Percentiles rank a stretch among this genome's conserved stretches.
These are phyloP conservation scores for Leishmania tropica DNA, from an alignment of 208 protist genomes.

Conservation along the genomic window DNA sequence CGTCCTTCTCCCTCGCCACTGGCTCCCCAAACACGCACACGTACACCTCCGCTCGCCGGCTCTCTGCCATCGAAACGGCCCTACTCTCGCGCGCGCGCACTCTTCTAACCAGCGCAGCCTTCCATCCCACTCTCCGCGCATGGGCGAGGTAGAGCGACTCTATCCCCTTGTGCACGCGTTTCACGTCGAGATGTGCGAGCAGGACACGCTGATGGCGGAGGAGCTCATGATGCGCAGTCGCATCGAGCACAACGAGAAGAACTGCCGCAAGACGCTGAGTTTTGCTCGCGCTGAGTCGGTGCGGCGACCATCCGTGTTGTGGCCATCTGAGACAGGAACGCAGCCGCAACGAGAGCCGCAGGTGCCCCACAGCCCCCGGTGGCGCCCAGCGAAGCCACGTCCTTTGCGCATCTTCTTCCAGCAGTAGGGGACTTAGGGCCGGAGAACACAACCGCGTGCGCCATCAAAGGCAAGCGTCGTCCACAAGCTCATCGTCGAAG, in stretches of 20 bases:
- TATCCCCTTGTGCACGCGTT: slow-evolving; percentile 35
- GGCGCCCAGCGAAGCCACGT: neutral
- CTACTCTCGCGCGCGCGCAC: slow-evolving; percentile 19
- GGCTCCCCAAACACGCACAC: neutral
- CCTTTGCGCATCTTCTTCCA: slow-evolving; percentile 14
- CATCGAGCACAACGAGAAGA: slow-evolving; percentile 46
- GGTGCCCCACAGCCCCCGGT: neutral
- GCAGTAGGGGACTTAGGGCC: neutral
- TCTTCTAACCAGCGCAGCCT: neutral
- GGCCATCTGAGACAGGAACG: neutral
- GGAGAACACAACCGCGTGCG: neutral
- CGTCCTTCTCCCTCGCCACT: neutral
- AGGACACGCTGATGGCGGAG: slow-evolving; percentile 38
- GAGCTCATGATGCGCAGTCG: slow-evolving; percentile 46
- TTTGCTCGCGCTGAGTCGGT: too few species aligned
- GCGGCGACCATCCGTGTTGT: neutral
- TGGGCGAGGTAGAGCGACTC: slow-evolving; percentile 24
- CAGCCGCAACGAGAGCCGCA: neutral
- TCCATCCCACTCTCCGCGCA: neutral
- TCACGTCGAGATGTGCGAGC: slow-evolving; percentile 26
- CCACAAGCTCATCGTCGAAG: neutral
- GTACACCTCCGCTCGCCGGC: slow-evolving; percentile 1
- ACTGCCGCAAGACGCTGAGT: slow-evolving; percentile 19
- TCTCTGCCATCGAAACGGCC: slow-evolving; percentile 26
- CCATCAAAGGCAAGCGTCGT: neutral